Base-by-base conservation (phyloP, 2,329 filamentous ascomycete genomes). In the Aspergillus awamori region DNA sequence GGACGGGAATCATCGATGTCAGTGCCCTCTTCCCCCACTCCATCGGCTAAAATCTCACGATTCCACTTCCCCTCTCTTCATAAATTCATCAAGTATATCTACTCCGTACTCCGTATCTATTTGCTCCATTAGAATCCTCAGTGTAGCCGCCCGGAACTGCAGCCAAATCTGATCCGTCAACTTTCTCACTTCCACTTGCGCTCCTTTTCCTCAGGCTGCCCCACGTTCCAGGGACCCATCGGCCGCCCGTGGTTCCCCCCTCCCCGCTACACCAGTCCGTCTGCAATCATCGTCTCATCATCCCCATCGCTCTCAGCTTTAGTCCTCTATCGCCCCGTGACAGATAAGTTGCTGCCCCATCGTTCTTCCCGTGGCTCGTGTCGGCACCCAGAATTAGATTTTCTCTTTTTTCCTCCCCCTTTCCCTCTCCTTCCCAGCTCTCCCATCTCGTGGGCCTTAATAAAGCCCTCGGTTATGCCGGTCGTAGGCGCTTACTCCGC, bases 101-200 rank as follows among this genome's bases (percentile, higher is more conserved):
- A 20, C 17, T 20, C 17, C 17, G 17, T 20, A 20, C 17, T 20
- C 17, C 17, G 38, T 5, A 20, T 41, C 6, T n/a, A 20, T 41
- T 17, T 20, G n/a, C 38, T 17, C 38, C 38, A 41, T 41, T 41
- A 17, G 38, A 20, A 41, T n/a, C 2, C 38, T 24, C 17, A 43
- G 1, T 43, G 17, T 17, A 43, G 20, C 17, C 41, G 41, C 41
- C 41, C 10, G 17, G 20, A 30, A 48, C 22, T 48, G 22, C 24
- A 51, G 28, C 15, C 7, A n/a, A 51, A 51, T 51, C 26, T 51
- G 47, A 51, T 51, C 24, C 26, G n/a, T 51, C 47, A 51, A 51
- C 47, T 20, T 48, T 26, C 45, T 22, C 39, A 26, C 26, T 26
- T 5, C 36, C 36, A 6, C 36, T 43, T 43, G n/a, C 8, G 7